Evolutionary conservation across 73 alveolate species (phyloP).

Genomic region (Blepharisma stoltei): DNA sequence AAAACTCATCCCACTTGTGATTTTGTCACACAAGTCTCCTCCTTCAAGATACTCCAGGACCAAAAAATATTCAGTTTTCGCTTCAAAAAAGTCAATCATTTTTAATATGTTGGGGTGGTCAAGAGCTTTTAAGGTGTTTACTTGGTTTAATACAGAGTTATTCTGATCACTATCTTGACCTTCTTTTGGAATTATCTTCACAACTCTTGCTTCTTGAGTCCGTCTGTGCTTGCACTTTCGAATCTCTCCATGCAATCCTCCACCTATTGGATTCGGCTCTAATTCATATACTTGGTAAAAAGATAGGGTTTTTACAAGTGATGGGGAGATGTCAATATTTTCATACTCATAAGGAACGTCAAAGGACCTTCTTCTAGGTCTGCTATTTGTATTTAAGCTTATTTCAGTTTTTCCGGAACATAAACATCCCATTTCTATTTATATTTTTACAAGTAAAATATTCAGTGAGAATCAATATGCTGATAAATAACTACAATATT

Average conservation of each 20-base stretch:
- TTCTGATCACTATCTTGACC: background rate
- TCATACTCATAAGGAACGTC: no score
- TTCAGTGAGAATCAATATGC: no score
- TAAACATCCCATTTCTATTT: conserved; percentile 21
- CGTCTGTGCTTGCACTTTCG: background rate
- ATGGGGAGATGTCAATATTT: no score
- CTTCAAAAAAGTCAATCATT: conserved; percentile 33
- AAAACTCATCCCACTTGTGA: conserved; percentile 26
- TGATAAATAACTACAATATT: no score
- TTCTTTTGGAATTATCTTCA: background rate
- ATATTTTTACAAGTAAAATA: no score
- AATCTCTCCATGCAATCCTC: conserved; percentile 7
- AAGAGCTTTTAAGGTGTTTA: conserved; percentile 29
- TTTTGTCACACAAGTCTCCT: conserved; percentile 29
- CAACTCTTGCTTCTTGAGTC: background rate
- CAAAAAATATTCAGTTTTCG: background rate
- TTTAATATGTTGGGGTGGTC: conserved; percentile 33
- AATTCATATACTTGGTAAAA: no score
- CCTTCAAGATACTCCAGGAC: conserved; percentile 32
- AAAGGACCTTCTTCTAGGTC: no score
- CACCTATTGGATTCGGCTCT: background rate
- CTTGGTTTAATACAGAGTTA: background rate
- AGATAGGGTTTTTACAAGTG: no score
- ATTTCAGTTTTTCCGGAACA: background rate
- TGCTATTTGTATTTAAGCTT: no score